phyloP scores from a whole-genome alignment of 352 stramenopile species.

The Phytophthora litchii region DNA sequence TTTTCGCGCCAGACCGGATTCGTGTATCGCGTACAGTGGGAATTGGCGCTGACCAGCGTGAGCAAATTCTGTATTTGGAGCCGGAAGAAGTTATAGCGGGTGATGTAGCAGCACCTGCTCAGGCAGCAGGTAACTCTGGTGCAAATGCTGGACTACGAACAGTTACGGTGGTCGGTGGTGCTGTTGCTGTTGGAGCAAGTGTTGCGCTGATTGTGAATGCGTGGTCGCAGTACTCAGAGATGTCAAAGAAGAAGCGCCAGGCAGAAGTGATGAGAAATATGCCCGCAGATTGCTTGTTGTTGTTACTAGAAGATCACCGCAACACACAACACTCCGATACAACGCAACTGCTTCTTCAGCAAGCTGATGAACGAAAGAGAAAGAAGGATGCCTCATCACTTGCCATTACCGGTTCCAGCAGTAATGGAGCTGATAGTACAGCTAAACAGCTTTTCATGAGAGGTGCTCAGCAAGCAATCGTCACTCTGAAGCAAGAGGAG shows the following conservation, averaged over 20 bases:
- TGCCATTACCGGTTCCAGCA: conserved; percentile 12
- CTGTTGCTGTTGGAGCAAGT: conserved; percentile 77
- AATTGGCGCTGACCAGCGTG: conserved; percentile 61
- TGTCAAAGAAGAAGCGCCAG: conserved; percentile 62
- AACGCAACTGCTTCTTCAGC: conserved; percentile 38
- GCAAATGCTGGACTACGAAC: conserved; percentile 48
- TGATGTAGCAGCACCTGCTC: conserved; percentile 47
- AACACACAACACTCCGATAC: conserved; percentile 33
- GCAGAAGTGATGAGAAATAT: conserved; percentile 76
- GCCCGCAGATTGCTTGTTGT: conserved; percentile 69
- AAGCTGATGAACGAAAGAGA: conserved; percentile 36
- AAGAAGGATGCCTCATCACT: conserved; percentile 27
- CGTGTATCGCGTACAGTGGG: conserved; percentile 65
- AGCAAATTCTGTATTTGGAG: conserved; percentile 80
- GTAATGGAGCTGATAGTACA: conserved; percentile 1
- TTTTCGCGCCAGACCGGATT: conserved; percentile 77
- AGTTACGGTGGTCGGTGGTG: conserved; percentile 73
- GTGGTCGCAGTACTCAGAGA: conserved; percentile 85
- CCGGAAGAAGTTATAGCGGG: conserved; percentile 75
- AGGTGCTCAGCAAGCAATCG: conserved; percentile 38
- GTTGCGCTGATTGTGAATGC: conserved; percentile 80
- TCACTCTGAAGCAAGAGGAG: conserved; percentile 39
- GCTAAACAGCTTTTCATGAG: conserved; percentile 19
- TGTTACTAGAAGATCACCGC: conserved; percentile 74
- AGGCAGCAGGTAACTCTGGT: conserved; percentile 27